Evolutionary conservation across 108 stramenopile species (phyloP), one percentile per base, ranked within the genome.

Genomic region (Skeletonema menzelii): DNA sequence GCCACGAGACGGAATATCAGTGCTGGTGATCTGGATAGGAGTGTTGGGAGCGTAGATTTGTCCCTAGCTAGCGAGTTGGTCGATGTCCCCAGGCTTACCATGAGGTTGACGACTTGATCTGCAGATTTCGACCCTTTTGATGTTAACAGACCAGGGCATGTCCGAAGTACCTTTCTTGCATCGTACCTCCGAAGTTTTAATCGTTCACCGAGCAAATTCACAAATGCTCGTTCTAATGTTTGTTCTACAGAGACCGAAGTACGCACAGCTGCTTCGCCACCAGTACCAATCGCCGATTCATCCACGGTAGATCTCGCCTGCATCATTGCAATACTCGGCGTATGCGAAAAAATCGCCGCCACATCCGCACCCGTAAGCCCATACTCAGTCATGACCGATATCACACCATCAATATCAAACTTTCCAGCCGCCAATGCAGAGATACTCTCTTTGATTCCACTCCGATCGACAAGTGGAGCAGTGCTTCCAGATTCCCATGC

Each of bases 251-350:
- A 63, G 40, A 70, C 59, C 0, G 53, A 63, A 75, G 63, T 82
- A 79, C 27, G 75, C 85, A 8, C 70, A 2, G 22, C n/a, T 3
- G 56, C 27, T 32, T 83, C 56, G 1, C 8, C 5, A 32, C 68
- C 10, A 0, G 11, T 10, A 37, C 35, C 35, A 37, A 37, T 37
- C 35, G 2, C 35, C 11, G 35, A 26, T n/a, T 35, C 65, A 34
- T 32, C 31, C 35, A 57, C 49, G 11, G 30, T 65, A 17, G 42
- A 44, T 37, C 70, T 77, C 5, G 91, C 89, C 61, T 65, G 68
- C 86, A 88, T 90, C 65, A 90, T 72, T 8, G 85, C 85, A 46
- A 93, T 56, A 61, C 85, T 86, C 1, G 91, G 91, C 6, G 85
- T 90, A 71, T 93, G 91, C 11, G 79, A 74, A 8, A 93, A 65